These are phyloP conservation scores for Castanea mollissima DNA, from an alignment of 306 rosid species.

Conservation along the genomic window DNA sequence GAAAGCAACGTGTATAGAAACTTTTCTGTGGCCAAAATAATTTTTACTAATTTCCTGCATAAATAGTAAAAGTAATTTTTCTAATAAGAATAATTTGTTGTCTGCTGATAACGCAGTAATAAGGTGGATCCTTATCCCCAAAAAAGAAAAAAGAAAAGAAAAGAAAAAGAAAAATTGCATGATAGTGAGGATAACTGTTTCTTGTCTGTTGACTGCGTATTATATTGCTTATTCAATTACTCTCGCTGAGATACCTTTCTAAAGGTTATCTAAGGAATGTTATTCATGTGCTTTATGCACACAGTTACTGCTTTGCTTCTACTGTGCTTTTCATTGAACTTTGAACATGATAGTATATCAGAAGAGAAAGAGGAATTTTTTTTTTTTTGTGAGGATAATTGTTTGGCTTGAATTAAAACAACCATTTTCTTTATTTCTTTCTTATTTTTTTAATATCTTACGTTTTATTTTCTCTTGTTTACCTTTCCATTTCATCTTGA, in stretches of 20 bases:
- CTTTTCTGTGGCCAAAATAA: neutral
- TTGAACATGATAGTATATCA: neutral
- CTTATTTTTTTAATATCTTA: neutral
- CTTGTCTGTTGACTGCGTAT: neutral
- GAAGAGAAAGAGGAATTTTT: neutral
- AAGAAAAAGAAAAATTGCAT: too few relatives aligned
- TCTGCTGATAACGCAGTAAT: neutral
- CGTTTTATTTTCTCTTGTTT: neutral
- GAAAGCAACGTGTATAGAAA: conserved; percentile 1
- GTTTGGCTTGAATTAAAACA: neutral
- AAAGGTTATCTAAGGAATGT: neutral
- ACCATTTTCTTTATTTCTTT: neutral
- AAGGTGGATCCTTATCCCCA: neutral
- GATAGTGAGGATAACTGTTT: neutral
- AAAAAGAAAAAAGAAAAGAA: too few relatives aligned
- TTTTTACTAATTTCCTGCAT: neutral
- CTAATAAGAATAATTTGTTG: neutral
- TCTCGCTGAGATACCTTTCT: neutral
- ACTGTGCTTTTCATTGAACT: neutral
- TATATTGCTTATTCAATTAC: neutral
- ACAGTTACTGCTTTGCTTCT: neutral
- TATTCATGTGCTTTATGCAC: neutral
- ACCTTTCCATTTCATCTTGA: neutral
- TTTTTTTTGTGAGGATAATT: neutral
- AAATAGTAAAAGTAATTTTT: neutral